Percentiles rank a stretch among this genome's conserved stretches.
These are phyloP conservation scores for Solanum acaule DNA, from an alignment of 257 asterid species.

Conservation along the genomic window DNA sequence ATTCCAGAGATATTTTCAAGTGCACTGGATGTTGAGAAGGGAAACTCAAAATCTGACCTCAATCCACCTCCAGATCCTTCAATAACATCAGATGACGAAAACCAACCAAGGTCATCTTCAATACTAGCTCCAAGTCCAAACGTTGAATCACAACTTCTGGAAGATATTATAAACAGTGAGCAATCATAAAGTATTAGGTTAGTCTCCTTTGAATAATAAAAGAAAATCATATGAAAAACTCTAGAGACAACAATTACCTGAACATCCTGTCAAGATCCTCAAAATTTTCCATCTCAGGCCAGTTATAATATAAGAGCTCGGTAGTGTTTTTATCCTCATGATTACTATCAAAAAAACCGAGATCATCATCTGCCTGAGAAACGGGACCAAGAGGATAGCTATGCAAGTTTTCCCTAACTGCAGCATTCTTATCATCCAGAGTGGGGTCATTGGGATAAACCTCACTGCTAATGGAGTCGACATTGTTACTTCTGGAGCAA, in stretches of 20 bases:
- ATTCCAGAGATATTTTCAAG: constrained; percentile 20
- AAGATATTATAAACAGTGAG: neutral
- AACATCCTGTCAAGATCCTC: constrained; percentile 83
- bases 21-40: constrained; percentile 33
- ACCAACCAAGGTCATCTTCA: constrained; percentile 63
- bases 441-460: constrained; percentile 21
- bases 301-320: constrained; percentile 46
- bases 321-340: constrained; percentile 39
- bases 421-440: constrained; percentile 23
- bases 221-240: neutral
- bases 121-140: constrained; percentile 58
- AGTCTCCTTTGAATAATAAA: neutral
- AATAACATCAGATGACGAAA: constrained; percentile 42
- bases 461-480: constrained; percentile 21
- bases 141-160: constrained; percentile 70
- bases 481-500: constrained; percentile 20
- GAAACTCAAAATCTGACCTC: constrained; percentile 36
- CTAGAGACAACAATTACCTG: constrained; percentile 36
- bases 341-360: constrained; percentile 32
- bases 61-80: constrained; percentile 33
- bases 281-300: constrained; percentile 77
- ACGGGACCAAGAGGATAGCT: constrained; percentile 36
- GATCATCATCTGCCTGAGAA: constrained; percentile 33
- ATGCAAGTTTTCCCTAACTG: constrained; percentile 31
- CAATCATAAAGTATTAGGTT: neutral